Percentiles rank a stretch among this genome's conserved stretches.
Evolutionary conservation across 257 asterid genomes (phyloP).

Genomic region (Fraxinus excelsior): DNA sequence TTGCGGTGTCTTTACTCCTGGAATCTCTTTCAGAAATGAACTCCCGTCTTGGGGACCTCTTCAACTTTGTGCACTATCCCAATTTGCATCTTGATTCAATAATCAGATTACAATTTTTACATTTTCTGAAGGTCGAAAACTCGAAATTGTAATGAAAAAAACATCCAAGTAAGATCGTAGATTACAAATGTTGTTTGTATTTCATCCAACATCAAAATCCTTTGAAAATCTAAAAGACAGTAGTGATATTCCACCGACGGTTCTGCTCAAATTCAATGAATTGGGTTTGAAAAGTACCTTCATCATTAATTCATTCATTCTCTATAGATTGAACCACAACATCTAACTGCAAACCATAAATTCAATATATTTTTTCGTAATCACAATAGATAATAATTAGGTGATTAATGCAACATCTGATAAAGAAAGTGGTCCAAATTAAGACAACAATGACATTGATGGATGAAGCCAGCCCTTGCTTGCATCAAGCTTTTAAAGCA

Average conservation of each 20-base stretch:
- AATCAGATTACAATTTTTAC: neutral
- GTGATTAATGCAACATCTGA: slow-evolving; percentile 46
- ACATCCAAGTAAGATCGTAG: neutral
- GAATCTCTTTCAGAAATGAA: slow-evolving; percentile 41
- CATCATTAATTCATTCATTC: neutral
- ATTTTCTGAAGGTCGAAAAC: too few relatives aligned
- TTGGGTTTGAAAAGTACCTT: neutral
- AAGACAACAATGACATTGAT: slow-evolving; percentile 42
- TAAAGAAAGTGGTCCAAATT: slow-evolving; percentile 47
- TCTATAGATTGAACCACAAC: too few relatives aligned
- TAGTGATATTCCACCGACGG: slow-evolving; percentile 32
- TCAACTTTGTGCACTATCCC: neutral
- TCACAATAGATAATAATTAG: neutral
- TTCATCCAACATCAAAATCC: neutral
- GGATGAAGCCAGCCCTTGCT: slow-evolving; percentile 34
- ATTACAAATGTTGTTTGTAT: neutral
- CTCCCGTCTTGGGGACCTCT: slow-evolving; percentile 54
- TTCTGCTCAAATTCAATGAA: neutral
- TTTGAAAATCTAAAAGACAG: slow-evolving; percentile 27
- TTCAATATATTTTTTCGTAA: too few relatives aligned
- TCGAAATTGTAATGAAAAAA: too few relatives aligned
- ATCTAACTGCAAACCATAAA: slow-evolving; percentile 3
- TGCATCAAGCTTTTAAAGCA: slow-evolving; percentile 35
- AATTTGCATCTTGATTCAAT: neutral
- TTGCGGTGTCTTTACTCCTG: slow-evolving; percentile 45